Base-by-base conservation (phyloP, 495 filamentous ascomycete species). In the Talaromyces ruber region DNA sequence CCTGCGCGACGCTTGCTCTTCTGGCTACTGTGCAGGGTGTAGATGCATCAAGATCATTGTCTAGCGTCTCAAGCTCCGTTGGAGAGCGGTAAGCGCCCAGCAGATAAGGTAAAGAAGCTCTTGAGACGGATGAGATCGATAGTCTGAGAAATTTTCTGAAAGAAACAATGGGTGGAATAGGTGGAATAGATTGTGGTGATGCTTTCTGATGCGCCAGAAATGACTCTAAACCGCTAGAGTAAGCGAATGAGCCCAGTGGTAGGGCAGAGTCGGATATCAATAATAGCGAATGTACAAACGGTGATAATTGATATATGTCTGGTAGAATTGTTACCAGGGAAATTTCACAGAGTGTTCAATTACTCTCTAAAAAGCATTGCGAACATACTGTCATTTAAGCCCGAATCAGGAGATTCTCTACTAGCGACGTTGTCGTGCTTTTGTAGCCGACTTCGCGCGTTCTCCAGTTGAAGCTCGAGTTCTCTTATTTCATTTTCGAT, bases 211-310 rank as follows among this genome's bases (percentile, higher is more conserved):
- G 94, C 2, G 90, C 88, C 28, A 97, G 85, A 73, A 91, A 97
- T 57, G 93, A 97, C 71, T 99, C 94, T 32, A 99, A 84, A 0
- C 93, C 93, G 65, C 84, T 89, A 78, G 88, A 93, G 82, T 96
- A 99, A 64, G 94, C 94, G 76, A 99, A 99, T 45, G 92, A 95
- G 67, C 95, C 95, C 0, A 99, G 80, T 7, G 94, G 94, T 7
- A 99, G 86, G 39, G 94, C 94, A 7, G 94, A 96, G 81, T 99
- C 94, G 34, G 94, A 88, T 66, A 99, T 88, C 12, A 97, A 84
- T 57, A 98, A 86, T 63, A 97, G 88, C 61, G 90, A 84, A 75
- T 97, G 94, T 29, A 80, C 76, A 1, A 74, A 66, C 61, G 66
- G 63, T 26, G 59, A 37, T 34, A 9, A 28, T 47, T 62, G 62